These are phyloP conservation scores for Arthrobotrys musiformis DNA, from an alignment of 2,329 filamentous ascomycete species.

Conservation along the genomic window DNA sequence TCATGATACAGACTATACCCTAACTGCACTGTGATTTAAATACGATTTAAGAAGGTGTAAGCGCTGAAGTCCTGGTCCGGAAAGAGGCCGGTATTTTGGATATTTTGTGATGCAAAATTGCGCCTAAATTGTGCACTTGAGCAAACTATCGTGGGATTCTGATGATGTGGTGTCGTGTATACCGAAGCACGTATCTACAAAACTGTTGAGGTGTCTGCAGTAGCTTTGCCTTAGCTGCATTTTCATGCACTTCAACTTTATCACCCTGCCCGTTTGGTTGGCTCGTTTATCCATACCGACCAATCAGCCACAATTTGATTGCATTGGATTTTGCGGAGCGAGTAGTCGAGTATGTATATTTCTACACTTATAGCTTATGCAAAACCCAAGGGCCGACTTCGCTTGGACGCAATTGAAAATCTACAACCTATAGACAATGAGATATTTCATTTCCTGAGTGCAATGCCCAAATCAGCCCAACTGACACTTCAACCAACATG, in stretches of 20 bases:
- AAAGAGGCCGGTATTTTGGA: not conserved
- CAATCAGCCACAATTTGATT: slow-evolving; percentile 4
- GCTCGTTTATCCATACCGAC: slow-evolving; percentile 7
- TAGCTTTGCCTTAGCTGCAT: slow-evolving; percentile 3
- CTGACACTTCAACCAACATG: slow-evolving; percentile 1
- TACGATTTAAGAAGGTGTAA: slow-evolving; percentile 1
- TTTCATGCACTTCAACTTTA: slow-evolving; percentile 10
- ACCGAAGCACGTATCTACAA: slow-evolving; percentile 2
- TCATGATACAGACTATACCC: not conserved
- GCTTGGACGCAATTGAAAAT: slow-evolving; percentile 30
- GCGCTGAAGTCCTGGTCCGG: not conserved
- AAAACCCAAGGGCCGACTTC: slow-evolving; percentile 47
- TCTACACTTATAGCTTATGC: slow-evolving; percentile 30
- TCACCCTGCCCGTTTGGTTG: slow-evolving; percentile 1
- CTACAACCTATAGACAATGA: slow-evolving; percentile 34
- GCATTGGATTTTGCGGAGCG: slow-evolving; percentile 20
- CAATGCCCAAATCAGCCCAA: not conserved
- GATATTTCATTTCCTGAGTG: slow-evolving; percentile 40
- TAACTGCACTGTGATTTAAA: not conserved
- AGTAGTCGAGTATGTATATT: slow-evolving; percentile 23
- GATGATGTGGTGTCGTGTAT: slow-evolving; percentile 6
- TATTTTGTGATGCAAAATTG: slow-evolving; percentile 23
- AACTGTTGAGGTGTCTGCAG: slow-evolving; percentile 24
- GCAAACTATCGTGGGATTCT: slow-evolving; percentile 6
- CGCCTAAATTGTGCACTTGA: slow-evolving; percentile 24